Base-by-base conservation (phyloP, 140 eudicot genomes). In the Ambrosia hybrid region DNA sequence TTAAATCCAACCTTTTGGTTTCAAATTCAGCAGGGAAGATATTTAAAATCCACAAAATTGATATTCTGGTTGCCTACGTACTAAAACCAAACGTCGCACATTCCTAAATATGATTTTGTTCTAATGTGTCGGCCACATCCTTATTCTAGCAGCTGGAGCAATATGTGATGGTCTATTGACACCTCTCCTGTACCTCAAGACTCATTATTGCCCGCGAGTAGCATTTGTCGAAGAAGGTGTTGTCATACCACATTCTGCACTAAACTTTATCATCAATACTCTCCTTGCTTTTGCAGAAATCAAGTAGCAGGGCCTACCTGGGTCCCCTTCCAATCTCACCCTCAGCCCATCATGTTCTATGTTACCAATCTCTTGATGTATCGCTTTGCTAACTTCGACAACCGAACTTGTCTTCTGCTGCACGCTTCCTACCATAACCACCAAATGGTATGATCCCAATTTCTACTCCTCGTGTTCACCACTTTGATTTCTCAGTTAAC, bases 271-370 rank as follows among this genome's bases (percentile, higher is more conserved):
- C 34, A 21, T 46, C 57, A 67, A 17, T 11, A 9, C 16, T 67
- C 26, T 67, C 9, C 71, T 67, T 9, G 71, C 57, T 67, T 46
- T 67, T 67, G 53, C 53, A 48, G 53, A 48, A 48, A 48, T 48
- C 53, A 48, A 48, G 53, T 48, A 1, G n/a, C 53, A 9, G 13
- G 53, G n/a, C 53, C 53, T 8, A 48, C n/a, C 53, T 48, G 53
- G n/a, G n/a, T 48, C n/a, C 53, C 53, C 53, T 48, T 48, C n/a
- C 53, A 48, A 48, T 7, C 53, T 48, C 53, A 48, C 53, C 48
- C 53, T 48, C 53, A 48, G 53, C 53, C 53, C 53, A 48, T 48
- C 48, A 48, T 48, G 53, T 48, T 48, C 53, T 8, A 11, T 11
- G n/a, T 48, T 48, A 9, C 53, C 12, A 48, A 10, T 8, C 53